These are phyloP conservation scores for Lactarius trivialis DNA, from an alignment of 768 basidiomycete species.

Conservation along the genomic window DNA sequence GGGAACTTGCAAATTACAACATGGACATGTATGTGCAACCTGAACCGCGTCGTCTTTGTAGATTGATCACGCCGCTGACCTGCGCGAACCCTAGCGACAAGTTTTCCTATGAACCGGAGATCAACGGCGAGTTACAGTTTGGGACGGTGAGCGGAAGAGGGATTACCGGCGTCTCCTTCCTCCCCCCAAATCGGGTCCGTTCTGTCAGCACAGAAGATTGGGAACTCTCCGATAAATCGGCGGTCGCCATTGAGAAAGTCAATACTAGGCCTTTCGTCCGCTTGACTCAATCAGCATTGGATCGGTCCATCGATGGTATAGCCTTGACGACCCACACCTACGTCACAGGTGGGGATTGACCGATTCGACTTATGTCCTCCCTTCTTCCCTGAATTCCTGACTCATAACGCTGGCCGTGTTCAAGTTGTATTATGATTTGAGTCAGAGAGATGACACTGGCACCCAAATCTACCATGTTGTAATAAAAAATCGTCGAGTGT, in stretches of 20 bases:
- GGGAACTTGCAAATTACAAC: not conserved
- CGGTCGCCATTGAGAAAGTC: not conserved
- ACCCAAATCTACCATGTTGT: not conserved
- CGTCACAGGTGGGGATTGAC: not conserved
- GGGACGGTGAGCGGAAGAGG: not conserved
- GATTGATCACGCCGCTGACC: not conserved
- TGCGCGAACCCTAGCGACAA: not conserved
- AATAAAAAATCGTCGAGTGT: too few relatives aligned
- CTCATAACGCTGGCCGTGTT: not conserved
- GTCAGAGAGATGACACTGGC: not conserved
- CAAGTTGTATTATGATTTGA: not conserved
- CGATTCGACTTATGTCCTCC: not conserved
- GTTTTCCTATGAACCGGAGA: not conserved
- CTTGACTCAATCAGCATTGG: not conserved
- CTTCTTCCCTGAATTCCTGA: not conserved
- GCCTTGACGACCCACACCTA: not conserved
- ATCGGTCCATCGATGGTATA: not conserved
- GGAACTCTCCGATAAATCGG: not conserved
- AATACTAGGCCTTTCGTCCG: not conserved
- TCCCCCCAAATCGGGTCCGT: not conserved
- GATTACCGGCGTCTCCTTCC: not conserved
- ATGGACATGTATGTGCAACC: not conserved
- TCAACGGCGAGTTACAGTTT: not conserved
- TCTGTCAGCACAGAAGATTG: not conserved
- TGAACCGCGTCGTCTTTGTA: not conserved